Evolutionary conservation across 805 yeast species (phyloP).

Genomic region (Pichia scutulata): DNA sequence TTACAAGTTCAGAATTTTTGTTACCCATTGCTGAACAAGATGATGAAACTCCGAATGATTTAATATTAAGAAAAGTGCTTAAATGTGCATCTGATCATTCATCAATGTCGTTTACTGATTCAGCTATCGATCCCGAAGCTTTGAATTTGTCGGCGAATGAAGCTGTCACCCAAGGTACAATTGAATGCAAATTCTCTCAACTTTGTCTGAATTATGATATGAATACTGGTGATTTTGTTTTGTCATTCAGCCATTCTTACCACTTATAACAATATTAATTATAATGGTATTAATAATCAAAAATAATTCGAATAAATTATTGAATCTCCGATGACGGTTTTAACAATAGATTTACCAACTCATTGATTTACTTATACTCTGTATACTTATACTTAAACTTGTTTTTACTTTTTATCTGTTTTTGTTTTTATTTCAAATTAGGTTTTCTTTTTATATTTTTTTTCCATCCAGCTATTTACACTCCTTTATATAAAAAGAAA

Average conservation of each 20-base stretch:
- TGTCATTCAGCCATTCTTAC: constrained; percentile 25
- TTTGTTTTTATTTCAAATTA: neutral
- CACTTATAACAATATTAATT: constrained; percentile 15
- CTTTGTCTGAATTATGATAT: constrained; percentile 22
- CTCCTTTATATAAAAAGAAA: neutral
- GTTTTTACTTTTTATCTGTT: neutral
- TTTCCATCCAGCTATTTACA: neutral
- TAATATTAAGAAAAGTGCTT: constrained; percentile 10
- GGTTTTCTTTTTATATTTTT: neutral
- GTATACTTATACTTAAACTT: neutral
- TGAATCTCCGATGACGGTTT: neutral
- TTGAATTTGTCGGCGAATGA: constrained; percentile 9
- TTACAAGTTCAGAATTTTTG: constrained; percentile 25
- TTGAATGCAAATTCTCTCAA: constrained; percentile 23
- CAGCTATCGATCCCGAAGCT: constrained; percentile 20
- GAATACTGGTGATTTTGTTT: constrained; percentile 20
- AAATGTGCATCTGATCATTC: constrained; percentile 18
- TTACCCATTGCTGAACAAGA: constrained; percentile 12
- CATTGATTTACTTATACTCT: neutral
- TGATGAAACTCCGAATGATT: constrained; percentile 1
- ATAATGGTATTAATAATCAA: neutral
- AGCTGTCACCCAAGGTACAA: constrained; percentile 6
- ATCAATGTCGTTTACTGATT: constrained; percentile 11
- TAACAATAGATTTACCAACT: neutral
- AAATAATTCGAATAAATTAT: neutral